phyloP scores from a whole-genome alignment of 768 basidiomycete species.

The Serendipita vermifera region DNA sequence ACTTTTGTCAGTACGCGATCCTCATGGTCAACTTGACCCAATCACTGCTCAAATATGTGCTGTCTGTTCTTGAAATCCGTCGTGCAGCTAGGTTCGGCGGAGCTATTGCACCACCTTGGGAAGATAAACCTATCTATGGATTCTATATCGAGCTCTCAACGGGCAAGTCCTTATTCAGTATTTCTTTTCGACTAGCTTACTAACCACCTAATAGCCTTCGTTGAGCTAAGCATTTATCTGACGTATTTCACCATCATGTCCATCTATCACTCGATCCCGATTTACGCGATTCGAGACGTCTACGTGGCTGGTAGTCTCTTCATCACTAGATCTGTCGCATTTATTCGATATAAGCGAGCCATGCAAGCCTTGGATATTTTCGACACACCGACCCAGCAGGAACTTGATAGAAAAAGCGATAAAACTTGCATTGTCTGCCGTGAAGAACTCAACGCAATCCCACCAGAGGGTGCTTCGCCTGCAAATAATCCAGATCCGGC shows the following conservation, averaged over 20 bases:
- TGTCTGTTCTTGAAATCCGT: slow-evolving; percentile 70
- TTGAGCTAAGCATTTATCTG: slow-evolving; percentile 85
- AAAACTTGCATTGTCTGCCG: slow-evolving; percentile 95
- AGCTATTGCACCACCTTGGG: slow-evolving; percentile 84
- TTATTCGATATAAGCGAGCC: slow-evolving; percentile 84
- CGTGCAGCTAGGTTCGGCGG: slow-evolving; percentile 66
- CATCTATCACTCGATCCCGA: slow-evolving; percentile 83
- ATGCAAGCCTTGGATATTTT: slow-evolving; percentile 97
- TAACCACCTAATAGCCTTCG: slow-evolving; percentile 49
- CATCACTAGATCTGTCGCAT: slow-evolving; percentile 69
- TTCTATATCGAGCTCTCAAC: slow-evolving; percentile 90
- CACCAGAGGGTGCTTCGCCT: slow-evolving; percentile 14
- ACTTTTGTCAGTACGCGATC: slow-evolving; percentile 59
- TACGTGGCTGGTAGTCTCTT: slow-evolving; percentile 93
- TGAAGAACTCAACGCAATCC: slow-evolving; percentile 65
- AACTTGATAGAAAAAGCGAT: slow-evolving; percentile 70
- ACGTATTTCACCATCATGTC: slow-evolving; percentile 90
- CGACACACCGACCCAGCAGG: slow-evolving; percentile 80
- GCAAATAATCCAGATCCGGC: slow-evolving; percentile 11
- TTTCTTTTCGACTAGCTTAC: neutral
- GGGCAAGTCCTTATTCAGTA: slow-evolving; percentile 37
- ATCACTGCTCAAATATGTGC: slow-evolving; percentile 65
- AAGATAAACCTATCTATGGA: slow-evolving; percentile 93
- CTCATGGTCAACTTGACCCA: slow-evolving; percentile 70
- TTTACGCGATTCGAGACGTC: slow-evolving; percentile 95